phyloP scores from a whole-genome alignment of 1,284 basidiomycete genomes.

The Cryptococcus jaspeensis region DNA sequence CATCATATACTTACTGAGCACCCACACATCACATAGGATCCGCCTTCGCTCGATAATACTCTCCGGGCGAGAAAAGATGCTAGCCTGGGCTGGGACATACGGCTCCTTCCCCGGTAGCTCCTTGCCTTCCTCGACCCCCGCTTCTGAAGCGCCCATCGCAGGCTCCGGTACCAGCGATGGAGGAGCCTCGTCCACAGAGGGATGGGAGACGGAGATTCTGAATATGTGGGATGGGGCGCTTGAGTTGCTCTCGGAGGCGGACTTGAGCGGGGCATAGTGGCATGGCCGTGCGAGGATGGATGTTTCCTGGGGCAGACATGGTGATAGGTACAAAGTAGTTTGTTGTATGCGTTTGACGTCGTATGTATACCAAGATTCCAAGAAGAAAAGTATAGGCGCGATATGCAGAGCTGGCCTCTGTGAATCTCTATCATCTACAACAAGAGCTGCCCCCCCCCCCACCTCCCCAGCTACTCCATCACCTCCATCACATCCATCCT shows the following conservation, averaged over 20 bases:
- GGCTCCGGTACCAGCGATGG: background rate
- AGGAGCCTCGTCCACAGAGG: background rate
- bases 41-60: conserved; percentile 32
- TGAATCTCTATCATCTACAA: background rate
- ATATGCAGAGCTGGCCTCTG: background rate
- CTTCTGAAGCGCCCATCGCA: background rate
- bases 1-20: background rate
- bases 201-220: conserved; percentile 26
- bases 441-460: background rate
- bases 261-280: background rate
- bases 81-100: conserved; percentile 39
- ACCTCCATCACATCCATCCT: conserved; percentile 16
- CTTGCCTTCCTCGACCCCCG: background rate
- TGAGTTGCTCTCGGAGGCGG: conserved; percentile 8
- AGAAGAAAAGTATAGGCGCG: background rate
- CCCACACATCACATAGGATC: conserved; percentile 14
- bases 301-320: too few relatives aligned
- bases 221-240: conserved; percentile 25
- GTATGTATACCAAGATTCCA: background rate
- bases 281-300: background rate
- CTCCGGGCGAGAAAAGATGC: conserved; percentile 21
- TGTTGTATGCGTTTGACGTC: too few relatives aligned
- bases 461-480: background rate
- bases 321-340: too few relatives aligned
- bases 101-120: conserved; percentile 28